Conservation (phyloP, 768 basidiomycete genomes). For the Candolleomyces aberdarensis region DNA sequence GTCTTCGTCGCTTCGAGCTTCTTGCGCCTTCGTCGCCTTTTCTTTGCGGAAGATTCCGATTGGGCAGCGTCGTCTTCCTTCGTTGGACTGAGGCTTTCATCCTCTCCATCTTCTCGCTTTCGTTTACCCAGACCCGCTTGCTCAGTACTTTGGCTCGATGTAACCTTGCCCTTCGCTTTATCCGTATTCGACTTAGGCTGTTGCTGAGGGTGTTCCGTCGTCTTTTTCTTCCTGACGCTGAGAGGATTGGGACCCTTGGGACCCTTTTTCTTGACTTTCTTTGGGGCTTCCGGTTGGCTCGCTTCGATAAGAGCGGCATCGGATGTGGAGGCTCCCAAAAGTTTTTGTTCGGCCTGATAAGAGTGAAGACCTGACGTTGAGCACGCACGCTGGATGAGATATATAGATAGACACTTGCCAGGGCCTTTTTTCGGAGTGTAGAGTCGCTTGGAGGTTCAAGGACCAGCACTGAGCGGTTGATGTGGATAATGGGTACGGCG, state of each 20-base stretch:
- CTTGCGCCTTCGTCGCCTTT: constrained; percentile 20
- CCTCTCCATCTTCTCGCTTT: constrained; percentile 17
- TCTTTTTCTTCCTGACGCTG: constrained; percentile 85
- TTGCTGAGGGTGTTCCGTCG: constrained; percentile 24
- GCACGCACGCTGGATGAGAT: constrained; percentile 13
- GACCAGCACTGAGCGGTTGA: constrained; percentile 90
- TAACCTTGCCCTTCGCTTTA: constrained; percentile 25
- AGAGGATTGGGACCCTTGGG: constrained; percentile 91
- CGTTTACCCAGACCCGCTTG: constrained; percentile 21
- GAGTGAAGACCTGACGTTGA: background rate
- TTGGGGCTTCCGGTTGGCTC: constrained; percentile 30
- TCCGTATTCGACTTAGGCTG: constrained; percentile 33
- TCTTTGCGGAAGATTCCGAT: constrained; percentile 13
- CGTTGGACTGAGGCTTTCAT: background rate
- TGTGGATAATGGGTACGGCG: constrained; percentile 85
- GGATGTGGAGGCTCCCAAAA: constrained; percentile 47
- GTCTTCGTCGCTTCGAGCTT: background rate
- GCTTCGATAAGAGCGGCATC: constrained; percentile 45
- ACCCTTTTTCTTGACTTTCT: constrained; percentile 55
- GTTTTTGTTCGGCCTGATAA: constrained; percentile 59
- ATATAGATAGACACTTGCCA: constrained; percentile 30
- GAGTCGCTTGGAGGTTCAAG: constrained; percentile 85
- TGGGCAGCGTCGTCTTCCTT: background rate
- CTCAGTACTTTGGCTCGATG: constrained; percentile 17
- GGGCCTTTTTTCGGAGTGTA: constrained; percentile 67